Percentiles rank a stretch among this genome's conserved stretches.
These are phyloP conservation scores for Diaporthe humulicola DNA, from an alignment of 2,329 filamentous ascomycete species.

Conservation along the genomic window DNA sequence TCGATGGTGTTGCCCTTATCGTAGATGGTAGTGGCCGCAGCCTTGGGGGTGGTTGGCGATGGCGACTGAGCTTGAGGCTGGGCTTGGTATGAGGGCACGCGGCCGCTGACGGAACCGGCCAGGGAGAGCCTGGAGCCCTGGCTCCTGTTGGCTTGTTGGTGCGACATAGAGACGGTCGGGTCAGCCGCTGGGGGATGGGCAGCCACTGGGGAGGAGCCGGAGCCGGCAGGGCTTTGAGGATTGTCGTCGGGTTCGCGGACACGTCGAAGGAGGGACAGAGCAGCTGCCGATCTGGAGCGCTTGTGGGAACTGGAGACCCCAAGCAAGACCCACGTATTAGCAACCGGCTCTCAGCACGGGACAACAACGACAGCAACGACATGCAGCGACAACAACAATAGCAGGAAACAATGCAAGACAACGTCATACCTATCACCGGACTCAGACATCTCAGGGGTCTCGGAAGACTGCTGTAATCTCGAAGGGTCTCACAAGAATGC, in stretches of 20 bases:
- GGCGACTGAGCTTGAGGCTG: constrained; percentile 46
- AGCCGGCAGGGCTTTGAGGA: constrained; percentile 43
- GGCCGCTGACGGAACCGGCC: constrained; percentile 55
- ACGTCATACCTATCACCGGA: constrained; percentile 36
- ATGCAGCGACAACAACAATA: not conserved
- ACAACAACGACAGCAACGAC: not conserved
- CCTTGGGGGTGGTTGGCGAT: constrained; percentile 47
- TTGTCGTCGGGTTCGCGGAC: constrained; percentile 64
- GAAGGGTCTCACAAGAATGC: constrained; percentile 17
- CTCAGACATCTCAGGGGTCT: constrained; percentile 35
- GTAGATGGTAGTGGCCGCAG: constrained; percentile 33
- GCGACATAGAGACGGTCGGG: constrained; percentile 52
- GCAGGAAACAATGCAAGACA: not conserved
- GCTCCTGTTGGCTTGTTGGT: constrained; percentile 54
- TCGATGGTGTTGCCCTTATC: constrained; percentile 77
- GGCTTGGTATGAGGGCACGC: constrained; percentile 54
- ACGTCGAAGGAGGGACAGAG: constrained; percentile 65
- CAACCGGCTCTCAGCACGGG: constrained; percentile 16
- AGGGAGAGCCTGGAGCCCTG: constrained; percentile 63
- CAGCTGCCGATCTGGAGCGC: constrained; percentile 66
- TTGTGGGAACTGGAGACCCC: constrained; percentile 53
- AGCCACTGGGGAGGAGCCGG: constrained; percentile 49
- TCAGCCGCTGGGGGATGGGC: constrained; percentile 49
- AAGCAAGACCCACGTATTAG: constrained; percentile 20
- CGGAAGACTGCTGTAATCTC: constrained; percentile 13